Evolutionary conservation across 202 grass and related monocot genomes (phyloP).

Genomic region (Dendrocalamus latiflorus): DNA sequence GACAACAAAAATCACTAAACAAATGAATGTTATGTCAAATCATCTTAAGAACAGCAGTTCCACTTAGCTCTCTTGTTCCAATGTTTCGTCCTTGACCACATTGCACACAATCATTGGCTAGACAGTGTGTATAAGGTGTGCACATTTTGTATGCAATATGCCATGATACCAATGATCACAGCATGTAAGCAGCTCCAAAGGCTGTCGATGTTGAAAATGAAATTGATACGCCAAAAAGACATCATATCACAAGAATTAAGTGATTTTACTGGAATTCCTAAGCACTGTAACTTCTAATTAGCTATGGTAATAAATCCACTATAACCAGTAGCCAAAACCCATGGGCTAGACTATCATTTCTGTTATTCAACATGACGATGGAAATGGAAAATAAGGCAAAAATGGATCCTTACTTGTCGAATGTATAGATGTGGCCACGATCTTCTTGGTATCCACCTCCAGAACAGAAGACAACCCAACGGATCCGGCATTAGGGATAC

Average conservation of each 20-base stretch:
- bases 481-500: too few species aligned
- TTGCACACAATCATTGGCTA: neutral
- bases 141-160: neutral
- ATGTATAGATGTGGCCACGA: slow-evolving; percentile 54
- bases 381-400: neutral
- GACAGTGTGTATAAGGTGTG: neutral
- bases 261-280: neutral
- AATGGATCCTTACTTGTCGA: slow-evolving; percentile 65
- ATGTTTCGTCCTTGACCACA: neutral
- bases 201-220: neutral
- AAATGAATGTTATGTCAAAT: neutral
- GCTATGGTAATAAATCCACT: neutral
- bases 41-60: neutral
- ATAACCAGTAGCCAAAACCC: neutral
- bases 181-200: neutral
- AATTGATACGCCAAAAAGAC: neutral
- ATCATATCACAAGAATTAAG: neutral
- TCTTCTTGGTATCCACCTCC: too few species aligned
- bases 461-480: too few species aligned
- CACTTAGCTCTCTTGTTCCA: neutral
- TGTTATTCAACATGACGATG: neutral
- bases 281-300: neutral
- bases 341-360: neutral
- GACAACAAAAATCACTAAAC: neutral
- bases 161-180: neutral